Evolutionary conservation across 192 early-diverging fungal genomes (phyloP).

Genomic region (Endogone sp.): DNA sequence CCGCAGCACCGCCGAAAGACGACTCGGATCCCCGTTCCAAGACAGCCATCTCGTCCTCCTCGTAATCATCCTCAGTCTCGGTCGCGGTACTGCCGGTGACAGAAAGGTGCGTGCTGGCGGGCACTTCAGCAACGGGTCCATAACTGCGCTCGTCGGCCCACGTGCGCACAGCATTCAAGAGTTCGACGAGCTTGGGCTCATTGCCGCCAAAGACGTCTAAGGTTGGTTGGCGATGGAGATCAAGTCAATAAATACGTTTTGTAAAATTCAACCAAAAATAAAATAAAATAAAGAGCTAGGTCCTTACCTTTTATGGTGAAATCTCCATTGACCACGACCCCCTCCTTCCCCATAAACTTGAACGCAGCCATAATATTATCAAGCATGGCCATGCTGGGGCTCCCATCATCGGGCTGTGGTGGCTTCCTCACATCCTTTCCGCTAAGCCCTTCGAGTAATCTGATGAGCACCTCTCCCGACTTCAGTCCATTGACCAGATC

Average conservation of each 20-base stretch:
- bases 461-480: slow-evolving; percentile 44
- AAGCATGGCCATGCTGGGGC: slow-evolving; percentile 42
- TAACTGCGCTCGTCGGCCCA: slow-evolving; percentile 21
- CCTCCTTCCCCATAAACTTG: slow-evolving; percentile 55
- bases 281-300: background rate
- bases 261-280: too few species aligned
- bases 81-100: background rate
- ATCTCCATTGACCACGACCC: slow-evolving; percentile 42
- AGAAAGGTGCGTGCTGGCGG: background rate
- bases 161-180: slow-evolving; percentile 22
- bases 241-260: background rate
- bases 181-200: slow-evolving; percentile 30
- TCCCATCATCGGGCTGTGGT: slow-evolving; percentile 40
- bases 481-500: slow-evolving; percentile 42
- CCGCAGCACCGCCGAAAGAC: background rate
- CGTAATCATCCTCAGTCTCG: background rate
- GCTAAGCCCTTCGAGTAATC: slow-evolving; percentile 40
- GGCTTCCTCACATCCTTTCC: slow-evolving; percentile 42
- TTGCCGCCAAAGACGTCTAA: slow-evolving; percentile 34
- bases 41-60: background rate
- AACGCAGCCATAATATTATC: slow-evolving; percentile 49
- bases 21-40: background rate
- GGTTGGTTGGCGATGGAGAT: background rate
- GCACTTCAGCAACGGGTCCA: too few species aligned
- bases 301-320: slow-evolving; percentile 51